Percentiles rank a stretch among this genome's conserved stretches.
phyloP scores from a whole-genome alignment of 768 basidiomycete genomes.

The Lyophyllum atratum region DNA sequence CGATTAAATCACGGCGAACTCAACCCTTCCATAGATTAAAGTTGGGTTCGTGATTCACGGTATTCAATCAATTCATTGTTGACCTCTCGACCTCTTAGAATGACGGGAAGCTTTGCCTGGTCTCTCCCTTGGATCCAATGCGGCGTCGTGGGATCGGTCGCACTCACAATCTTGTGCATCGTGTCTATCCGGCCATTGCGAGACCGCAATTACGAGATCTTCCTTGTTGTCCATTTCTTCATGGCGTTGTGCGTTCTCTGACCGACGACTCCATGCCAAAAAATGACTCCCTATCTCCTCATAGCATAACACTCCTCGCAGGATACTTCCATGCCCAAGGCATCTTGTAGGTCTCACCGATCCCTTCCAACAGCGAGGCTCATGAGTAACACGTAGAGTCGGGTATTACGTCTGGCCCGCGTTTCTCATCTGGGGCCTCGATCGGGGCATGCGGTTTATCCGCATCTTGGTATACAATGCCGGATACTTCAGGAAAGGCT shows the following conservation, averaged over 20 bases:
- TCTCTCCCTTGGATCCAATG: conserved; percentile 32
- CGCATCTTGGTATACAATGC: conserved; percentile 48
- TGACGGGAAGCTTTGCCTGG: conserved; percentile 11
- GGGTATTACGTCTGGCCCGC: conserved; percentile 46
- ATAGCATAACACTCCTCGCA: conserved; percentile 38
- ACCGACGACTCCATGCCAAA: not conserved
- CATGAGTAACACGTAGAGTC: conserved; percentile 21
- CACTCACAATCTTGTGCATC: conserved; percentile 45
- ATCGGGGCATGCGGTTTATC: conserved; percentile 48
- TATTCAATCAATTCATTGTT: not conserved
- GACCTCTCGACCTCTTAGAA: conserved; percentile 4
- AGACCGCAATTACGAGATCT: conserved; percentile 48
- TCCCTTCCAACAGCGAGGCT: not conserved
- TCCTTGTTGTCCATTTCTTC: conserved; percentile 49
- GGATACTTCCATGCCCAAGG: conserved; percentile 42
- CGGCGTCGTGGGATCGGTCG: conserved; percentile 36
- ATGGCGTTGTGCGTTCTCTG: conserved; percentile 33
- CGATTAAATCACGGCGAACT: not conserved
- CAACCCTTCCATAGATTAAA: conserved; percentile 11
- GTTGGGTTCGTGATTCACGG: conserved; percentile 12
- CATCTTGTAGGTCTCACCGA: conserved; percentile 25
- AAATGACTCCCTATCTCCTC: not conserved
- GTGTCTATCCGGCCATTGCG: conserved; percentile 54
- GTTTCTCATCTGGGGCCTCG: conserved; percentile 56
- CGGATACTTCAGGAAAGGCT: conserved; percentile 32